Evolutionary conservation across 768 basidiomycete species (phyloP), one percentile per base, ranked within the genome.

Genomic region (Podaxis carcinomalis): DNA sequence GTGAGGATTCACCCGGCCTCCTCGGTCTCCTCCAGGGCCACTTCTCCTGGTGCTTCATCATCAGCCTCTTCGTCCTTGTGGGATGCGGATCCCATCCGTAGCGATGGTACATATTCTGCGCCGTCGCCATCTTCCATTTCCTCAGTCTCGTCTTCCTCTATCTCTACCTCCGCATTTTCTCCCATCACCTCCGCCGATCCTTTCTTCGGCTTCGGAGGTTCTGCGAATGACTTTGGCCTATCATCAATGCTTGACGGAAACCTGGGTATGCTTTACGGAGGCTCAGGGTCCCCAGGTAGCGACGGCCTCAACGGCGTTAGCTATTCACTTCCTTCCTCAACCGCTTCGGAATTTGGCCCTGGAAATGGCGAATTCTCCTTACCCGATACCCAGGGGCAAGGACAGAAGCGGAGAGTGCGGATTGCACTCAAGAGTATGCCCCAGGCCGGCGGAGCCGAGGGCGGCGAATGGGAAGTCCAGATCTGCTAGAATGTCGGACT

Each of bases 391-490:
- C 52, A 54, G 46, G 52, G 28, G 3, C 59, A 60, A 49, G 74
- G 71, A 55, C 74, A 74, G 42, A 81, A 78, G 67, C 80, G 83
- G 40, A 80, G 87, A 40, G 86, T 88, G 63, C 80, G 86, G 64
- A 86, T 88, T 53, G 84, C 87, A 28, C 74, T 89, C 63, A 88
- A 84, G 73, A 85, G 81, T 66, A 74, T 86, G 73, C 87, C 88
- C 0, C 77, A 77, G 21, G 73, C 80, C 32, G 86, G 85, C 50
- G 80, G 81, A 2, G 61, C 59, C 63, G 85, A 87, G 70, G 86
- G 86, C 51, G 88, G 88, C 63, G 88, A 89, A 75, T 90, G 89
- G 88, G 88, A 91, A 71, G 87, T 91, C 50, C 83, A 88, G 69
- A 76, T 89, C 55, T 88, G 86, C 72, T 89, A 74, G 77, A 62